Evolutionary conservation across 2,329 filamentous ascomycete genomes (phyloP).

Genomic region (Diplodia intermedia): DNA sequence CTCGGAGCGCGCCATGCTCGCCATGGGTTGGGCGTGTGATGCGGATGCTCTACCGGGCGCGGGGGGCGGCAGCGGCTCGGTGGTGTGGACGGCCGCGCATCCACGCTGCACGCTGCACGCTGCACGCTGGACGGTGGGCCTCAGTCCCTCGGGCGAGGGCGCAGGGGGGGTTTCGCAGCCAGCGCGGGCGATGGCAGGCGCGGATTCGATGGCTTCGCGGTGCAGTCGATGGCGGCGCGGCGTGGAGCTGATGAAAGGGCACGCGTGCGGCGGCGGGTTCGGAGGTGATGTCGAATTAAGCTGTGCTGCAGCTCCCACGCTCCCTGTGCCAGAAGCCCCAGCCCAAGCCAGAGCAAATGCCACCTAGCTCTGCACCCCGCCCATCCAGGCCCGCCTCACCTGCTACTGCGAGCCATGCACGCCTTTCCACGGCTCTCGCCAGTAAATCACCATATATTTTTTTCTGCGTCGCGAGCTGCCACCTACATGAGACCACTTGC

Average conservation of each 20-base stretch:
- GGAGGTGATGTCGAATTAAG: conserved; percentile 31
- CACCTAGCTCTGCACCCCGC: no score
- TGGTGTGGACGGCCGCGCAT: conserved; percentile 37
- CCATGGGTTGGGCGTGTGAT: conserved; percentile 41
- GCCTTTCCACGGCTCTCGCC: neutral
- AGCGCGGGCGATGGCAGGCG: conserved; percentile 16
- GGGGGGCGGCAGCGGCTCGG: conserved; percentile 38
- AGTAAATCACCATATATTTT: neutral
- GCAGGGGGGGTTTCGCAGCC: conserved; percentile 19
- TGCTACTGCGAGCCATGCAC: neutral
- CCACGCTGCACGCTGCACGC: conserved; percentile 22
- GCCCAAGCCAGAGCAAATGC: no score
- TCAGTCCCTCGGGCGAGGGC: conserved; percentile 31
- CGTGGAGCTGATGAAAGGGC: conserved; percentile 23
- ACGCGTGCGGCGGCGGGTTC: conserved; percentile 21
- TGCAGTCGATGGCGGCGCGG: conserved; percentile 29
- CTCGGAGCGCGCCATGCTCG: conserved; percentile 48
- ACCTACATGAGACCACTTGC: neutral
- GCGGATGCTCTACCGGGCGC: conserved; percentile 14
- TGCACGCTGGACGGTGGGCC: conserved; percentile 25
- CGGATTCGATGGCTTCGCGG: conserved; percentile 14
- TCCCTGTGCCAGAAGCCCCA: neutral
- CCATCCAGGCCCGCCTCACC: no score
- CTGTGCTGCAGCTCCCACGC: conserved; percentile 8
- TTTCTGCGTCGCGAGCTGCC: neutral